Base-by-base conservation (phyloP, 106 monocot genomes). In the Allium sativum region DNA sequence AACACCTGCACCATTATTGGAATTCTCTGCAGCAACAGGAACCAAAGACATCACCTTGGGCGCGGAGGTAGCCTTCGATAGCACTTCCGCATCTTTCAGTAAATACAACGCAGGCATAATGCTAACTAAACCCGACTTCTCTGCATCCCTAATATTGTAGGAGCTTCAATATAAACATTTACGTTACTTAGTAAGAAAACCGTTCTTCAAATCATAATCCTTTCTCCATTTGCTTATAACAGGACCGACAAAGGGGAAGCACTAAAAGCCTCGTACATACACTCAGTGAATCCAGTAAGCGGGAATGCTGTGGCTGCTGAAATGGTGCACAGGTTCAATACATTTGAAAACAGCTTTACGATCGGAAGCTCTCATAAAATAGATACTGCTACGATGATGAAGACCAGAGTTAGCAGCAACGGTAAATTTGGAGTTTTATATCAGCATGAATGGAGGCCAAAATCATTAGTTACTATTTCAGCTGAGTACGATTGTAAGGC, bases 91-190 rank as follows among this genome's bases (percentile, higher is more conserved):
- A 61, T 68, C 70, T 56, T 72, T 89, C 53, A 81, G 78, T 22
- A 89, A 89, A 68, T 89, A 79, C 70, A 89, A 84, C 65, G 74
- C 78, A 55, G 89, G 78, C 59, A 65, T 89, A 47, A 72, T 81
- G 40, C 73, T 75, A 42, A 81, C 73, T 69, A 77, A 89, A 20
- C 60, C 62, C 9, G 89, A 89, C 65, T 81, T 89, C 22, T 84
- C 84, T 56, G 81, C 89, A 53, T n/a, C 89, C 18, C 40, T 89
- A 18, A 62, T 81, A 18, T 45, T 81, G 89, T 84, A 73, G 69
- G 89, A 53, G 42, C 42, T 59, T 31, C 31, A 31, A 5, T 31
- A 31, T 5, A 31, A 31, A 31, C 1, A 31, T 31, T 31, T 31
- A 31, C 31, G 1, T 2, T 31, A 1, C 5, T 31, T 5, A 31